Evolutionary conservation across 805 yeast species (phyloP).

Genomic region (Wickerhamiella nectarea): DNA sequence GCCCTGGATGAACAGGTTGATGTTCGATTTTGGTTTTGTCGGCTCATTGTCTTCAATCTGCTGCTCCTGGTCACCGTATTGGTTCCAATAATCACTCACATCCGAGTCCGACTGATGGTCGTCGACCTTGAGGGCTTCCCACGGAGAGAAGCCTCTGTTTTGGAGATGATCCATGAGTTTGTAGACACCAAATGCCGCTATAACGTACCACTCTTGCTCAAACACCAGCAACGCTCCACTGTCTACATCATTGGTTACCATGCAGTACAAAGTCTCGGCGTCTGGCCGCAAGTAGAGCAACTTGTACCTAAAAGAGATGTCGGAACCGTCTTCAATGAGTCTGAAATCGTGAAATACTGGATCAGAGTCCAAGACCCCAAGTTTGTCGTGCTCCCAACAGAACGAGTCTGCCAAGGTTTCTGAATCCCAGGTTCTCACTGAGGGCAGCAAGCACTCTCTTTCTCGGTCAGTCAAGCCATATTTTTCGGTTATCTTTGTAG

Average conservation of each 20-base stretch:
- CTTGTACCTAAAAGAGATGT: neutral
- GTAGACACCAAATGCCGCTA: slow-evolving; percentile 13
- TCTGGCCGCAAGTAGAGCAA: slow-evolving; percentile 12
- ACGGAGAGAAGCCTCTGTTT: slow-evolving; percentile 2
- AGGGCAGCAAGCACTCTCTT: neutral
- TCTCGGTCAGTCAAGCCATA: neutral
- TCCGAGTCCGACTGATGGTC: slow-evolving; percentile 4
- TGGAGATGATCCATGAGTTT: slow-evolving; percentile 6
- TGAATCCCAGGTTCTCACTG: slow-evolving; percentile 6
- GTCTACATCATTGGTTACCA: slow-evolving; percentile 10
- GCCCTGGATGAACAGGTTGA: slow-evolving; percentile 2
- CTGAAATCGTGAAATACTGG: slow-evolving; percentile 7
- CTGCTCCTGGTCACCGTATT: slow-evolving; percentile 10
- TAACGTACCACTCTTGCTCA: slow-evolving; percentile 15
- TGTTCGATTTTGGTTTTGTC: neutral
- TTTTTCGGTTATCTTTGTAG: neutral
- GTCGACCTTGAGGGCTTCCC: neutral
- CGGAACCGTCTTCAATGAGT: neutral
- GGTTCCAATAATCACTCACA: slow-evolving; percentile 13
- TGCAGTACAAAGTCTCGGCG: slow-evolving; percentile 12
- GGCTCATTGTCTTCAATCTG: neutral
- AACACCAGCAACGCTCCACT: slow-evolving; percentile 11
- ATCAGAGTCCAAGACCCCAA: neutral
- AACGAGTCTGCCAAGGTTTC: neutral
- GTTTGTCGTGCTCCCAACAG: slow-evolving; percentile 6